Evolutionary conservation across 495 filamentous ascomycete genomes (phyloP).

Genomic region (Penicillium alfredii): DNA sequence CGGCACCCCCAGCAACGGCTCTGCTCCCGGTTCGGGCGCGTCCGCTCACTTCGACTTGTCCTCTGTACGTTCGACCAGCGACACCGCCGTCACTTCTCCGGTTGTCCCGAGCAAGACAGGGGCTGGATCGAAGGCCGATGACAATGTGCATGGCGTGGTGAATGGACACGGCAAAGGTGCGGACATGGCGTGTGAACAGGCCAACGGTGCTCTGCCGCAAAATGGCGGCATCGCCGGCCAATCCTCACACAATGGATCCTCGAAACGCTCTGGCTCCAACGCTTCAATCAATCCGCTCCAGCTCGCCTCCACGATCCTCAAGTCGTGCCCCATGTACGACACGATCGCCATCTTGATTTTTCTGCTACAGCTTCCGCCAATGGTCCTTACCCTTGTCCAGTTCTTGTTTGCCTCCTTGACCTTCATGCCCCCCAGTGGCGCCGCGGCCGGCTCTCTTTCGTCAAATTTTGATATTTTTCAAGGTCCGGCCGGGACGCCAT

Average conservation of each 20-base stretch:
- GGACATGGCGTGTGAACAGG: slow-evolving; percentile 37
- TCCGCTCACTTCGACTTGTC: slow-evolving; percentile 42
- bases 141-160: slow-evolving; percentile 31
- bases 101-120: slow-evolving; percentile 32
- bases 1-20: slow-evolving; percentile 47
- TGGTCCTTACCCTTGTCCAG: slow-evolving; percentile 84
- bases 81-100: slow-evolving; percentile 31
- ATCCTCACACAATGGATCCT: slow-evolving; percentile 34
- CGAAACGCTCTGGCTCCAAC: slow-evolving; percentile 58
- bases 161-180: slow-evolving; percentile 38
- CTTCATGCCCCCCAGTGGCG: slow-evolving; percentile 71
- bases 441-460: slow-evolving; percentile 46
- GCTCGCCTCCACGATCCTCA: slow-evolving; percentile 76
- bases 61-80: slow-evolving; percentile 36
- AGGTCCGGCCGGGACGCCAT: slow-evolving; percentile 64
- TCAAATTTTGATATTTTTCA: slow-evolving; percentile 70
- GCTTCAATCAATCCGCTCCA: slow-evolving; percentile 61
- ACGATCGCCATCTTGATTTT: slow-evolving; percentile 98
- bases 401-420: slow-evolving; percentile 90
- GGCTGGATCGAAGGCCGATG: slow-evolving; percentile 32
- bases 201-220: slow-evolving; percentile 31
- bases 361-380: slow-evolving; percentile 90
- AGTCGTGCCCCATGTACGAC: slow-evolving; percentile 86
- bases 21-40: slow-evolving; percentile 33
- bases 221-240: slow-evolving; percentile 30